A percentile compares a stretch with the other conserved stretches of the same genome.
phyloP scores from a whole-genome alignment of 257 asterid genomes.

The Solanum ossicruentum region DNA sequence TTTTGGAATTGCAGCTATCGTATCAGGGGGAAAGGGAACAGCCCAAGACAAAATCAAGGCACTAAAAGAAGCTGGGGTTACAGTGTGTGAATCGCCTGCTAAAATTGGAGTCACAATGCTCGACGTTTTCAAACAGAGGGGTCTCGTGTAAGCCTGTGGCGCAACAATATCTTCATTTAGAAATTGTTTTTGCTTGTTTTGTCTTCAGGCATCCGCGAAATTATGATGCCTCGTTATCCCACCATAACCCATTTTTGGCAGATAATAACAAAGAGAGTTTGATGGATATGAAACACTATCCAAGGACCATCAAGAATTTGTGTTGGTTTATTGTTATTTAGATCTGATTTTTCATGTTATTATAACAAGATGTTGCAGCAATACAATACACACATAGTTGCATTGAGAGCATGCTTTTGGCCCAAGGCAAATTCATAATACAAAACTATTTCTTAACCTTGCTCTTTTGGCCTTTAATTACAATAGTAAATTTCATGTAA shows the following conservation, averaged over 20 bases:
- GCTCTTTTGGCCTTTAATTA: neutral
- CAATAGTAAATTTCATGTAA: too few species aligned
- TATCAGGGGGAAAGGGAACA: constrained; percentile 82
- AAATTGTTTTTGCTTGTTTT: neutral
- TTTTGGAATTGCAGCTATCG: constrained; percentile 42
- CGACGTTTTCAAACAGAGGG: constrained; percentile 84
- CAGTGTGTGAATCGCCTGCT: constrained; percentile 94
- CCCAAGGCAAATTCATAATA: neutral
- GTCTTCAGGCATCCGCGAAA: neutral
- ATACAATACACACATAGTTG: neutral
- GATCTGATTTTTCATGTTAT: neutral
- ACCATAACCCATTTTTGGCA: neutral
- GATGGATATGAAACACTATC: neutral
- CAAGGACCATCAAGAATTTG: neutral
- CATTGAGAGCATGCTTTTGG: neutral
- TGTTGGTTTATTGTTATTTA: neutral
- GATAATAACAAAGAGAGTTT: neutral
- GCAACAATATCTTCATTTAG: neutral
- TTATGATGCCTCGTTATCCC: neutral
- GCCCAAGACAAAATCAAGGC: constrained; percentile 90
- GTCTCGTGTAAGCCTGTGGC: constrained; percentile 38
- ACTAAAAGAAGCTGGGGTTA: constrained; percentile 75
- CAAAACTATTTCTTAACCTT: neutral
- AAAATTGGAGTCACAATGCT: constrained; percentile 80
- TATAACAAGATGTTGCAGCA: neutral